These are phyloP conservation scores for Aspergillus thermomutatus DNA, from an alignment of 2,329 filamentous ascomycete species.

Conservation along the genomic window DNA sequence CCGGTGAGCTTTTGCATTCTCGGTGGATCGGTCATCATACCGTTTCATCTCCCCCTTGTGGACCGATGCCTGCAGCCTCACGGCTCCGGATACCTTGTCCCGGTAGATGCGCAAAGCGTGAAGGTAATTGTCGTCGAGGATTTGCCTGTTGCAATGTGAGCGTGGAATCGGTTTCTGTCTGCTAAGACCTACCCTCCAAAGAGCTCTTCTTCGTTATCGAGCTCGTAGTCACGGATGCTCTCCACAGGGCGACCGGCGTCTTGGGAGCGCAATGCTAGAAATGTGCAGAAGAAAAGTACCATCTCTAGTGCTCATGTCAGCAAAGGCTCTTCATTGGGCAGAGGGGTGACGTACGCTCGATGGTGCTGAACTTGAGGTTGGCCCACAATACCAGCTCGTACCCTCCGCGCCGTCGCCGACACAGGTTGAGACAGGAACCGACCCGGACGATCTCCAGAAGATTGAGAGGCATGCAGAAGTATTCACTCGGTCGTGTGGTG, in stretches of 20 bases:
- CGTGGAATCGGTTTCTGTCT: rapidly evolving
- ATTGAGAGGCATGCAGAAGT: conserved; percentile 51
- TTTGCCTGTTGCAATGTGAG: conserved; percentile 40
- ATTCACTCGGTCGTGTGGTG: conserved; percentile 36
- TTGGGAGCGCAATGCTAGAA: conserved; percentile 57
- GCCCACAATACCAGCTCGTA: conserved; percentile 51
- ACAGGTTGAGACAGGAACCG: conserved; percentile 40
- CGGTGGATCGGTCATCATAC: conserved; percentile 24
- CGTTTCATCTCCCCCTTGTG: conserved; percentile 50
- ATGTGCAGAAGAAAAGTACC: conserved; percentile 56
- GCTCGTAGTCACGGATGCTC: conserved; percentile 48
- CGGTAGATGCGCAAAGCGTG: conserved; percentile 55
- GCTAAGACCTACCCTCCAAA: conserved; percentile 46
- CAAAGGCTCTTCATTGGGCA: background rate
- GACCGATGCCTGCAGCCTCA: conserved; percentile 57
- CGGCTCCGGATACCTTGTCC: conserved; percentile 49
- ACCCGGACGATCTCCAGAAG: conserved; percentile 38
- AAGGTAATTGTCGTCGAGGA: conserved; percentile 49
- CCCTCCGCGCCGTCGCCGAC: conserved; percentile 32
- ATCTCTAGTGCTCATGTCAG: conserved; percentile 39
- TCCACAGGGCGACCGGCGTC: conserved; percentile 43
- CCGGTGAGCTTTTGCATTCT: background rate
- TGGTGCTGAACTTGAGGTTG: conserved; percentile 51
- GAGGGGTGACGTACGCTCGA: conserved; percentile 46
- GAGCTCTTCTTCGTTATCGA: conserved; percentile 46